These are phyloP conservation scores for Clonostachys solani DNA, from an alignment of 2,329 filamentous ascomycete species.

Conservation along the genomic window DNA sequence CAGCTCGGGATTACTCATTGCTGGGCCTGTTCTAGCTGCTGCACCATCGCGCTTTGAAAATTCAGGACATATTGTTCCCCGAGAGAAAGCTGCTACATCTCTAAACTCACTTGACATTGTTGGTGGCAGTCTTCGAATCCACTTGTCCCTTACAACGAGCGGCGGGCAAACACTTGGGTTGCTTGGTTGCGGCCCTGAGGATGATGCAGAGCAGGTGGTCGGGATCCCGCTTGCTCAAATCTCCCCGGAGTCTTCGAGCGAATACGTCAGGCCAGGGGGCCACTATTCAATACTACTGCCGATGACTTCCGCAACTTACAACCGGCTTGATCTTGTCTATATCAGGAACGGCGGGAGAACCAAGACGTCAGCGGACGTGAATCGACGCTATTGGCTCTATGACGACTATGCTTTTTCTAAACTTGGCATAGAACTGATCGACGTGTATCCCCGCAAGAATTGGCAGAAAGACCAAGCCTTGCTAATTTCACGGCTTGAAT, in stretches of 20 bases:
- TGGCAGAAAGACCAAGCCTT: too few relatives aligned
- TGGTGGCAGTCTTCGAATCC: not conserved
- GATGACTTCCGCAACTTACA: not conserved
- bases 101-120: not conserved
- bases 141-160: not conserved
- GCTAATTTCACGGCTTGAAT: too few relatives aligned
- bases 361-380: too few relatives aligned
- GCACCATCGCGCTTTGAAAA: not conserved
- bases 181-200: not conserved
- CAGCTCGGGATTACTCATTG: not conserved
- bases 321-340: not conserved
- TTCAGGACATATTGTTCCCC: not conserved
- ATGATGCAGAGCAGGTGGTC: not conserved
- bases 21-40: not conserved
- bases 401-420: too few relatives aligned
- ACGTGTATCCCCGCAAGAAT: too few relatives aligned
- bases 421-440: too few relatives aligned
- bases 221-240: not conserved
- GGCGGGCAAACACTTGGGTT: not conserved
- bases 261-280: not conserved
- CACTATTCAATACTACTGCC: not conserved
- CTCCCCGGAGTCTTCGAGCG: not conserved
- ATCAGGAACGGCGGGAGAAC: not conserved
- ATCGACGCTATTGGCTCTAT: too few relatives aligned
- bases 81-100: not conserved